Percentiles rank a stretch among this genome's conserved stretches.
phyloP scores from a whole-genome alignment of 192 early-diverging fungal species.

The Tieghemiomyces parasiticus region DNA sequence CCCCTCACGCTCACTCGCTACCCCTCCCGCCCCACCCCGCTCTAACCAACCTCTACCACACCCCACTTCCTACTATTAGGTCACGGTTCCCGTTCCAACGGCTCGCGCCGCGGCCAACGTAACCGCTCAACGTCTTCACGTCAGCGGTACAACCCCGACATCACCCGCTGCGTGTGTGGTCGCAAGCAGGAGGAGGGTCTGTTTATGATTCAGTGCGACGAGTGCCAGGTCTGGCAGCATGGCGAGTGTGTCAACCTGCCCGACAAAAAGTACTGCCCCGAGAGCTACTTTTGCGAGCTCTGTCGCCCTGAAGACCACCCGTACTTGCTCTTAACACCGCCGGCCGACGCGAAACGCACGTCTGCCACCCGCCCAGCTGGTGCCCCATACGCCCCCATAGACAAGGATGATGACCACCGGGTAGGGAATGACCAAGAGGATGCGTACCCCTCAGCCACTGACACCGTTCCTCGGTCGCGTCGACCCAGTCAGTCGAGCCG shows the following conservation, averaged over 20 bases:
- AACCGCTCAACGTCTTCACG: not conserved
- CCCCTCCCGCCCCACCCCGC: too few species aligned
- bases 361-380: not conserved
- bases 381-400: not conserved
- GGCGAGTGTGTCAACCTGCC: conserved; percentile 77
- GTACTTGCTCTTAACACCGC: conserved; percentile 20
- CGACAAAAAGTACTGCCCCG: conserved; percentile 57
- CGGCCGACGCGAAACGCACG: not conserved
- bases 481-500: not conserved
- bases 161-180: conserved; percentile 31
- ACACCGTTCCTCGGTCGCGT: not conserved
- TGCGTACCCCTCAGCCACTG: not conserved
- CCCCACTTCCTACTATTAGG: too few species aligned
- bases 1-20: too few species aligned
- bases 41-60: too few species aligned
- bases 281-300: conserved; percentile 86
- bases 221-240: conserved; percentile 90
- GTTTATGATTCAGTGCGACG: conserved; percentile 89
- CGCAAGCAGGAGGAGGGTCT: conserved; percentile 33
- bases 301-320: conserved; percentile 74
- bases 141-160: conserved; percentile 15
- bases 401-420: not conserved
- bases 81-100: not conserved
- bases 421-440: not conserved
- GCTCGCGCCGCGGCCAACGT: conserved; percentile 7